Percentiles rank a stretch among this genome's conserved stretches.
phyloP scores from a whole-genome alignment of 2,329 filamentous ascomycete species.

The Westerdykella aurantiaca region DNA sequence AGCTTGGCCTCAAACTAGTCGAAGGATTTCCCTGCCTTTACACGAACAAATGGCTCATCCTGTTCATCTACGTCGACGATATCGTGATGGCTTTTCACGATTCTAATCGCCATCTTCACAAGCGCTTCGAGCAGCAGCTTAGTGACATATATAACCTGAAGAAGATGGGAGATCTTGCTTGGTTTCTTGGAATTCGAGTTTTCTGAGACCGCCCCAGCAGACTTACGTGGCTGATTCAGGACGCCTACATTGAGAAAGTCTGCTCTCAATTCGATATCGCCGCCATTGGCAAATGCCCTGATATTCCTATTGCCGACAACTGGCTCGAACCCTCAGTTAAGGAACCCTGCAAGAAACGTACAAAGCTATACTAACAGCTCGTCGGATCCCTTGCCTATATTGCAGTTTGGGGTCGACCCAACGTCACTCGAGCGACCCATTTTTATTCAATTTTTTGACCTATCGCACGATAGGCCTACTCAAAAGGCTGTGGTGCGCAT shows the following conservation, averaged over 20 bases:
- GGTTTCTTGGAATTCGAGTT: conserved; percentile 8
- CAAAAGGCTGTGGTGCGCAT: too few species aligned
- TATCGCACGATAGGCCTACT: too few species aligned
- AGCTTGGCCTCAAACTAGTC: conserved; percentile 8
- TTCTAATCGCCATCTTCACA: neutral
- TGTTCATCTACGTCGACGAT: conserved; percentile 14
- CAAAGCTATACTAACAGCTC: conserved; percentile 11
- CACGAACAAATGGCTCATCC: conserved; percentile 3
- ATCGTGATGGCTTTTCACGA: conserved; percentile 2
- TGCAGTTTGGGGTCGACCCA: too few species aligned
- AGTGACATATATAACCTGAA: conserved; percentile 2
- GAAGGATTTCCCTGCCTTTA: conserved; percentile 8
- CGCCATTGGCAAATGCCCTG: conserved; percentile 1
- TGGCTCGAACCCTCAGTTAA: neutral
- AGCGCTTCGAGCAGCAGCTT: neutral
- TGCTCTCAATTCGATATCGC: conserved; percentile 6
- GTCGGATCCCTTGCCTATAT: conserved; percentile 15
- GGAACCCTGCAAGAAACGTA: conserved; percentile 1
- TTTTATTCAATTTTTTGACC: too few species aligned
- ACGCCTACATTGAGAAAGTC: conserved; percentile 14
- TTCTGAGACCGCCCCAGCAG: too few species aligned
- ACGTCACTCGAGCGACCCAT: too few species aligned
- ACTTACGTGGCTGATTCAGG: too few species aligned
- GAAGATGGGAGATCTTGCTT: conserved; percentile 4
- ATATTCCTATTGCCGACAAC: neutral